phyloP scores from a whole-genome alignment of 2,329 filamentous ascomycete species.

The Xylariaceae sp. region DNA sequence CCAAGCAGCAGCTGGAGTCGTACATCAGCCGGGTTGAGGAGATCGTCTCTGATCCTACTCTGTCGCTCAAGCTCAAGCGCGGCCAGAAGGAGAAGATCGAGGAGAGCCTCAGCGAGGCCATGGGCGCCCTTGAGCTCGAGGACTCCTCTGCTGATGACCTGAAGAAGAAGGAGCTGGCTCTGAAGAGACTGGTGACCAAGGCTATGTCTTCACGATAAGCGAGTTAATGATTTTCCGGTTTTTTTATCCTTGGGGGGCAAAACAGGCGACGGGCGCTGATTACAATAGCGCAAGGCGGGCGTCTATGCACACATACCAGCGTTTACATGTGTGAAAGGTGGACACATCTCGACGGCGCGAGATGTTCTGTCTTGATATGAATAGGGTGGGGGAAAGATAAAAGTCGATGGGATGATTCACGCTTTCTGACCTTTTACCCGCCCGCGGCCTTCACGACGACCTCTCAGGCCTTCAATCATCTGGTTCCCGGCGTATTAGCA shows the following conservation, averaged over 20 bases:
- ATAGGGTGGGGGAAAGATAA: conserved; percentile 22
- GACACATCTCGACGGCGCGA: conserved; percentile 23
- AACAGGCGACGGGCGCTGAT: conserved; percentile 25
- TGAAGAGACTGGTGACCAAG: conserved; percentile 98
- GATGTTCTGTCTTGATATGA: conserved; percentile 22
- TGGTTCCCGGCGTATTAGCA: conserved; percentile 29
- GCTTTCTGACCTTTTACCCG: conserved; percentile 22
- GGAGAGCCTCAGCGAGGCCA: conserved; percentile 91
- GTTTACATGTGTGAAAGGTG: conserved; percentile 24
- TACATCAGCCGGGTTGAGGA: conserved; percentile 99
- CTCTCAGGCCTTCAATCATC: conserved; percentile 21
- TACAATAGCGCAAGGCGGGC: conserved; percentile 22
- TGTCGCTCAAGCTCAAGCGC: conserved; percentile 97
- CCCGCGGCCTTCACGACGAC: conserved; percentile 17
- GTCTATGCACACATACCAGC: conserved; percentile 22
- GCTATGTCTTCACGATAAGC: conserved; percentile 86
- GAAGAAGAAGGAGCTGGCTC: conserved; percentile 98
- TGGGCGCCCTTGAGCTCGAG: conserved; percentile 94
- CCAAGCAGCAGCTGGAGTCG: conserved; percentile 97
- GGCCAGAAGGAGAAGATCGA: conserved; percentile 99
- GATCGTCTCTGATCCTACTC: conserved; percentile 92
- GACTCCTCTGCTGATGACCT: conserved; percentile 88
- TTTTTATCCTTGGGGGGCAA: conserved; percentile 25
- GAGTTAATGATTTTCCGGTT: conserved; percentile 19
- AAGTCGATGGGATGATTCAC: conserved; percentile 29